A percentile compares a stretch with the other conserved stretches of the same genome.
Evolutionary conservation across 2,329 filamentous ascomycete genomes (phyloP).

Genomic region (Aspergillus neotritici): DNA sequence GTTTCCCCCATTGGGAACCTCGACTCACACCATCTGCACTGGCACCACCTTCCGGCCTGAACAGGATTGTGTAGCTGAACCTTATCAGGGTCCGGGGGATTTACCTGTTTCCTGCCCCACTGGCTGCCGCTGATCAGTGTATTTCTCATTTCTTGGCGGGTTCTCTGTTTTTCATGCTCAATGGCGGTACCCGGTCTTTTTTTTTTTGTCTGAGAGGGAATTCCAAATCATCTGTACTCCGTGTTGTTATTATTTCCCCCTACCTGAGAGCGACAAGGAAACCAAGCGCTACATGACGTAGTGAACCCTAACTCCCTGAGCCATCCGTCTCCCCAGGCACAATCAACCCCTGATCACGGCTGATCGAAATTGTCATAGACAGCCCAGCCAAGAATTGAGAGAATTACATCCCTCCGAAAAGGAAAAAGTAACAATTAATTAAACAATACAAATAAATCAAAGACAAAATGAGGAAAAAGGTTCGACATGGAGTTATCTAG

Average conservation of each 20-base stretch:
- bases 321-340: too few species aligned
- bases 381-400: too few species aligned
- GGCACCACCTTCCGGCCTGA: not conserved
- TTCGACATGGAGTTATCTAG: not conserved
- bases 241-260: too few species aligned
- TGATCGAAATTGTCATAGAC: too few species aligned
- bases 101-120: constrained; percentile 8
- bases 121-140: constrained; percentile 8
- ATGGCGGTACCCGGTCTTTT: not conserved
- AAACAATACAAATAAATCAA: too few species aligned
- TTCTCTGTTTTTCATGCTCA: not conserved
- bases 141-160: constrained; percentile 7
- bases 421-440: too few species aligned
- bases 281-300: too few species aligned
- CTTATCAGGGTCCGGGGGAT: constrained; percentile 9
- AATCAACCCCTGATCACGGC: too few species aligned
- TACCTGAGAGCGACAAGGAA: too few species aligned
- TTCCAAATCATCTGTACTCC: too few species aligned
- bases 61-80: constrained; percentile 5
- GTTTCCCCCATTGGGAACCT: constrained; percentile 1
- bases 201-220: not conserved
- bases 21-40: constrained; percentile 5
- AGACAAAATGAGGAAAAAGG: not conserved
- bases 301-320: too few species aligned
- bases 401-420: too few species aligned